Base-by-base conservation (phyloP, 306 rosid genomes). In the Cyamopsis tetragonoloba region DNA sequence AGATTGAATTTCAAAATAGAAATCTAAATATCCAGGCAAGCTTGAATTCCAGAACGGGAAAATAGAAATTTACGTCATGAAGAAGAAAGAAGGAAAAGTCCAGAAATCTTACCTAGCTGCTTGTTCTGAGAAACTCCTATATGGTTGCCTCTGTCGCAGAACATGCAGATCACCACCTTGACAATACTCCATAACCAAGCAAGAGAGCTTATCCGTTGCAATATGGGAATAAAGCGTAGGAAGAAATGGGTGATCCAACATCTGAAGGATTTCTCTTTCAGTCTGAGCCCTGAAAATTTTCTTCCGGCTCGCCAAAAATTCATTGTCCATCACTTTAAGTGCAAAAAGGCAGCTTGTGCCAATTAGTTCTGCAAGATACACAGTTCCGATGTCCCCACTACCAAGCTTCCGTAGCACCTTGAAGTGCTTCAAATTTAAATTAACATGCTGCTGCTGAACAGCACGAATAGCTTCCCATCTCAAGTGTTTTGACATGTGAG, bases 141-240 rank as follows among this genome's bases (percentile, higher is more conserved):
- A 73, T 0, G 91, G 82, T 79, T 93, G 99, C 78, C 82, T 93
- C 79, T 93, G 99, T 67, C 96, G 88, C 75, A 90, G 84, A 22
- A 93, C 97, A 55, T 93, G 99, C 70, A 93, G 78, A 83, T 93
- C 97, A 41, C 99, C 99, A 3, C 95, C 97, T 0, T 96, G 97
- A 81, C 98, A 89, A 66, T 89, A 83, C 82, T 93, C 97, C 87
- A 88, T 93, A 39, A 89, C 97, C 81, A 93, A 85, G 85, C 96
- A 93, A 31, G 95, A 84, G 64, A 84, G 88, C 77, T 87, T 90
- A 71, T 90, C 91, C 3, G 99, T 80, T 42, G 78, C 79, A 56
- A 88, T 78, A 74, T 90, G 88, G 10, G 90, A 80, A 79, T 86
- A 93, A 8, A 93, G 80, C 0, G 99, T 93, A 15, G 99, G 99